These are phyloP conservation scores for Cucumis cinereus DNA, from an alignment of 306 rosid species.

Conservation along the genomic window DNA sequence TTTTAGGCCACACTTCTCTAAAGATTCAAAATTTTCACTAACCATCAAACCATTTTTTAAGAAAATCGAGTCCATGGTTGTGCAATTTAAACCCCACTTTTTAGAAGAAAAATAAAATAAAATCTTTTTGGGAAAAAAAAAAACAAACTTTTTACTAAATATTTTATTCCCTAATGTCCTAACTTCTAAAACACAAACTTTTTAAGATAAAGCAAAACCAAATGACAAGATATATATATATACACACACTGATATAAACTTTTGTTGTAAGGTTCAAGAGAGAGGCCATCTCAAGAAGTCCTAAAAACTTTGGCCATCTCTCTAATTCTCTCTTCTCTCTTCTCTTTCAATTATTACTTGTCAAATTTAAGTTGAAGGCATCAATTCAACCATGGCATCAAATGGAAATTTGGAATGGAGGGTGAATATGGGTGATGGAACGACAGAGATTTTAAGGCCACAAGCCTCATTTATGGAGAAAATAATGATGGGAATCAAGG, in stretches of 20 bases:
- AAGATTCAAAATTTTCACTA: not conserved
- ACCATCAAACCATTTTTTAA: not conserved
- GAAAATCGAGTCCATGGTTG: not conserved
- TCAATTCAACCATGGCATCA: not conserved
- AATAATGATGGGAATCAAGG: not conserved
- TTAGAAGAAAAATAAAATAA: not conserved
- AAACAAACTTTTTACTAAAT: no score
- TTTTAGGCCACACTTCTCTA: not conserved
- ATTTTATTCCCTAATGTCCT: not conserved
- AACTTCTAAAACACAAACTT: not conserved
- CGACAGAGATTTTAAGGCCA: not conserved
- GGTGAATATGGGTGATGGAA: not conserved
- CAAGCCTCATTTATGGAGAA: not conserved
- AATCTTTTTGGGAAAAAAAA: not conserved
- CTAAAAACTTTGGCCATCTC: not conserved
- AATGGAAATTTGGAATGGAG: slow-evolving; percentile 7
- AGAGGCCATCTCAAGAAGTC: not conserved
- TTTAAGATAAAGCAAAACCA: not conserved
- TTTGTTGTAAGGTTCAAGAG: not conserved
- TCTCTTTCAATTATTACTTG: no score
- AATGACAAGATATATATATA: not conserved
- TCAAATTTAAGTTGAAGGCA: not conserved
- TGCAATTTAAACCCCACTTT: not conserved
- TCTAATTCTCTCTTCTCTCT: not conserved
- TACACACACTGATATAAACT: not conserved